Percentiles rank a stretch among this genome's conserved stretches.
phyloP scores from a whole-genome alignment of 2,329 filamentous ascomycete genomes.

The Fusarium buxicola region DNA sequence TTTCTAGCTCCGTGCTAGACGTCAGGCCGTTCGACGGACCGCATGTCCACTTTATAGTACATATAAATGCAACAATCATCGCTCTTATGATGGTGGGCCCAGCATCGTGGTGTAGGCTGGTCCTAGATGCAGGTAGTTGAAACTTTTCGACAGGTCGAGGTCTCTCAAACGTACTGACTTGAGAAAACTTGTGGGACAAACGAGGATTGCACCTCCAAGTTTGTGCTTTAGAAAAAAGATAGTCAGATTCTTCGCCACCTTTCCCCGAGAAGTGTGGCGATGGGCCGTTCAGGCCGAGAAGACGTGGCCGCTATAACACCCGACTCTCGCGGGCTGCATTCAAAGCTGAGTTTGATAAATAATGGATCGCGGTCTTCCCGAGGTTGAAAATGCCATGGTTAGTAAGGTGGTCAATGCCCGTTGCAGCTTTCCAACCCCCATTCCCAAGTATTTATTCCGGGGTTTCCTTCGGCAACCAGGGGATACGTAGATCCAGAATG shows the following conservation, averaged over 20 bases:
- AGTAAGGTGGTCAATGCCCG: constrained; percentile 9
- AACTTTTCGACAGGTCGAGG: constrained; percentile 1
- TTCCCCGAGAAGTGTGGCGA: constrained; percentile 4
- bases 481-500: constrained; percentile 18
- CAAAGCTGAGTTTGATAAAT: constrained; percentile 14
- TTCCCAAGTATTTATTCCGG: constrained; percentile 12
- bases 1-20: background rate
- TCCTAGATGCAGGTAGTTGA: background rate
- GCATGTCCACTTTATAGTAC: background rate
- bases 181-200: constrained; percentile 4
- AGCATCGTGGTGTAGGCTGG: constrained; percentile 2
- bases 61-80: background rate
- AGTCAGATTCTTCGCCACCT: background rate
- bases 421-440: constrained; percentile 7
- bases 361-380: background rate
- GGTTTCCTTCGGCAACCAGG: constrained; percentile 13
- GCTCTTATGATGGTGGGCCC: constrained; percentile 5
- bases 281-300: background rate
- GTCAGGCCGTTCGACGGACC: background rate
- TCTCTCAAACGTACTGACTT: background rate
- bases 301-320: background rate
- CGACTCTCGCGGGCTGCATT: constrained; percentile 1
- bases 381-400: constrained; percentile 3
- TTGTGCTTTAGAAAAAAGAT: background rate
- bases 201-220: background rate